A percentile compares a stretch with the other conserved stretches of the same genome.
These are phyloP conservation scores for Sclerotinia spermophila DNA, from an alignment of 2,329 filamentous ascomycete species.

Conservation along the genomic window DNA sequence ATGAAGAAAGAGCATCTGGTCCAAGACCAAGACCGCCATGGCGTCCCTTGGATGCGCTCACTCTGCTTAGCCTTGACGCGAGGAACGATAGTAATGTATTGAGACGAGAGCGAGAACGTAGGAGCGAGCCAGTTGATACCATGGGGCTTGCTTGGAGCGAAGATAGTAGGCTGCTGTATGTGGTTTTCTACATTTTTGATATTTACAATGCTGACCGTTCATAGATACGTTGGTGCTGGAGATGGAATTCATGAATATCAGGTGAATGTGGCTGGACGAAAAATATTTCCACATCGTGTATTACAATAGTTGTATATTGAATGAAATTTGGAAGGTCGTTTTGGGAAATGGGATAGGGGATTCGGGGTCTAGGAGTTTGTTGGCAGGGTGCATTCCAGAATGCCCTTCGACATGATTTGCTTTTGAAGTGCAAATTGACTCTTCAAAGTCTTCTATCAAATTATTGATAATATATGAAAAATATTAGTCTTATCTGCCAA, in stretches of 20 bases:
- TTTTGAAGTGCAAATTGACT: background rate
- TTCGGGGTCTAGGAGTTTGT: background rate
- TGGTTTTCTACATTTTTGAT: constrained; percentile 18
- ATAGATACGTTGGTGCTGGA: constrained; percentile 60
- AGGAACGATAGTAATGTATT: constrained; percentile 33
- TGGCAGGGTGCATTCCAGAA: background rate
- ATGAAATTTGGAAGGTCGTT: background rate
- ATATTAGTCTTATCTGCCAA: background rate
- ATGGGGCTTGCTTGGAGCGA: constrained; percentile 61
- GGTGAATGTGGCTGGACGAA: constrained; percentile 60
- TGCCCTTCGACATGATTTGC: background rate
- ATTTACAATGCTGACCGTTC: constrained; percentile 15
- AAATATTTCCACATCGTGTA: constrained; percentile 53
- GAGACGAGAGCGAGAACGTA: constrained; percentile 27
- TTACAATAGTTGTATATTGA: constrained; percentile 42
- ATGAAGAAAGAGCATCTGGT: constrained; percentile 36
- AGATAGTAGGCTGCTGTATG: constrained; percentile 58
- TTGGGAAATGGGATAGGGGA: background rate
- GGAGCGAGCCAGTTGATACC: constrained; percentile 48
- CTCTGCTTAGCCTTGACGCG: constrained; percentile 26
- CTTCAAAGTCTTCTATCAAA: background rate
- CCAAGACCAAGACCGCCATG: constrained; percentile 33
- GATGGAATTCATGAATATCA: constrained; percentile 74
- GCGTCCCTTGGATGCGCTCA: constrained; percentile 27
- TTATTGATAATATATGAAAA: background rate